Conservation (phyloP, 208 protist genomes). For the Wallacemonas sp. region DNA sequence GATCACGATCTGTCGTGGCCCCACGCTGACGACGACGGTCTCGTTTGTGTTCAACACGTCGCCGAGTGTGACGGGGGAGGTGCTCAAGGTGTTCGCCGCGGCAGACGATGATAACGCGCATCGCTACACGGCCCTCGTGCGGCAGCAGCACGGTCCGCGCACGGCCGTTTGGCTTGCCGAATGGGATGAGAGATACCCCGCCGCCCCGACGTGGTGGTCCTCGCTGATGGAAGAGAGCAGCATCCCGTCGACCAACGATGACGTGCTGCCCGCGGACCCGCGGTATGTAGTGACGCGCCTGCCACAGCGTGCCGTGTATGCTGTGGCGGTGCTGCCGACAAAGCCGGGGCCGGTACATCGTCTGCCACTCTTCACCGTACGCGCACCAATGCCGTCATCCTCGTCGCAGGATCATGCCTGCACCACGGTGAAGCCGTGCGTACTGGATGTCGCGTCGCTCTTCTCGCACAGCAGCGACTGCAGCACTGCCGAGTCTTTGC, state of each 20-base stretch:
- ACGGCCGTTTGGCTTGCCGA: conserved; percentile 5
- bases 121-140: conserved; percentile 14
- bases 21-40: not conserved
- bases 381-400: not conserved
- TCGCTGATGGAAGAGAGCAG: not conserved
- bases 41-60: not conserved
- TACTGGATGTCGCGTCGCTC: not conserved
- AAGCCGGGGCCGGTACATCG: not conserved
- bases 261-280: too few species aligned
- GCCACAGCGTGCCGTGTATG: too few species aligned
- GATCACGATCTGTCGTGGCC: conserved; percentile 4
- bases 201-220: not conserved
- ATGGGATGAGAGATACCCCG: conserved; percentile 1
- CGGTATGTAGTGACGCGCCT: too few species aligned
- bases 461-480: too few species aligned
- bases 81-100: not conserved
- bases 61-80: not conserved
- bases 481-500: too few species aligned
- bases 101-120: not conserved
- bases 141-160: not conserved
- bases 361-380: not conserved
- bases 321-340: too few species aligned
- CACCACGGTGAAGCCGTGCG: not conserved
- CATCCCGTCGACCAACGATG: too few species aligned
- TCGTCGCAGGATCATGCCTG: not conserved